phyloP scores from a whole-genome alignment of 345 rosid species.

The Toxicodendron radicans region DNA sequence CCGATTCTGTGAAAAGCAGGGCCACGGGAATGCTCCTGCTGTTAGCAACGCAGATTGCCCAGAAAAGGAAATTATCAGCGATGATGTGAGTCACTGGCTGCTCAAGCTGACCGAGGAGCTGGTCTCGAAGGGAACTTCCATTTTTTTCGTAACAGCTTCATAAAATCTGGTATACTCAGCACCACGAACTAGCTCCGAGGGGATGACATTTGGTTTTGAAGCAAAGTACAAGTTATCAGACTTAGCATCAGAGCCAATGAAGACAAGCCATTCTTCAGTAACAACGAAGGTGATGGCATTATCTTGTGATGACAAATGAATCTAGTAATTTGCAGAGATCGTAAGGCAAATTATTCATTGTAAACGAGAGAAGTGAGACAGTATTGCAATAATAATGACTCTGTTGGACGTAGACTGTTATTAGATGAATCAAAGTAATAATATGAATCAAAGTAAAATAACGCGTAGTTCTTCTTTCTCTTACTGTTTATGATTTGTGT shows the following conservation, averaged over 20 bases:
- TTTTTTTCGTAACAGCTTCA: slow-evolving; percentile 42
- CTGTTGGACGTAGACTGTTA: too few species aligned
- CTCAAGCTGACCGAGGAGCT: slow-evolving; percentile 29
- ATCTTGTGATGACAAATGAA: slow-evolving; percentile 27
- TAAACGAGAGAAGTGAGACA: too few species aligned
- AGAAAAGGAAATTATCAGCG: slow-evolving; percentile 23
- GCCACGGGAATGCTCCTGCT: slow-evolving; percentile 37
- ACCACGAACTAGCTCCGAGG: slow-evolving; percentile 29
- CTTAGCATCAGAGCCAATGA: slow-evolving; percentile 39
- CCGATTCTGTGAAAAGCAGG: slow-evolving; percentile 41
- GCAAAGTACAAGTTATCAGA: slow-evolving; percentile 35
- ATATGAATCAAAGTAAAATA: too few species aligned
- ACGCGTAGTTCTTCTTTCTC: too few species aligned
- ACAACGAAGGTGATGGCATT: slow-evolving; percentile 52
- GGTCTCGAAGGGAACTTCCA: slow-evolving; percentile 52
- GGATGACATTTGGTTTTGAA: slow-evolving; percentile 51
- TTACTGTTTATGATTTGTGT: too few species aligned
- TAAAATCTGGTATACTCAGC: slow-evolving; percentile 30
- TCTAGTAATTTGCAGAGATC: slow-evolving; percentile 47
- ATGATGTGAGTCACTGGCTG: slow-evolving; percentile 26
- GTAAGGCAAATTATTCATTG: too few species aligned
- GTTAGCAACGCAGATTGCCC: slow-evolving; percentile 28
- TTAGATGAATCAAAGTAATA: too few species aligned
- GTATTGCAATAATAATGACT: too few species aligned
- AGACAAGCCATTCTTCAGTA: slow-evolving; percentile 69